Percentiles rank a stretch among this genome's conserved stretches.
Conservation (phyloP, 768 basidiomycete species). For the Serpula lacrymans region DNA sequence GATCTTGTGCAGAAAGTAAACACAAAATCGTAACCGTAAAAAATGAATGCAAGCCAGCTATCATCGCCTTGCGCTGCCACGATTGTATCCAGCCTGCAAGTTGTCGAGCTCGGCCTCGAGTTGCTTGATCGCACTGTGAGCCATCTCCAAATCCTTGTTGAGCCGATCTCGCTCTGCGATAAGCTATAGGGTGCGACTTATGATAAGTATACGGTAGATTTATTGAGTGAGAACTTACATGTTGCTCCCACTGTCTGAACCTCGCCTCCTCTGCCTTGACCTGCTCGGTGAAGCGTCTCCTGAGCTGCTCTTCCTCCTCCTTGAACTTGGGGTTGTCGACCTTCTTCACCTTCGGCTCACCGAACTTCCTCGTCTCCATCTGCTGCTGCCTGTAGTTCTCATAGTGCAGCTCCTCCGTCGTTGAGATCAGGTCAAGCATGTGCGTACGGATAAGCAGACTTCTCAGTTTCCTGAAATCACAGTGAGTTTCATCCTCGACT, state of each 20-base stretch:
- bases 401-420: conserved; percentile 94
- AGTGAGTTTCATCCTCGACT: conserved; percentile 99
- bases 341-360: conserved; percentile 98
- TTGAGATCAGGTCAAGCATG: conserved; percentile 97
- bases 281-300: conserved; percentile 99
- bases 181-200: conserved; percentile 70
- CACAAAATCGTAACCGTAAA: no score
- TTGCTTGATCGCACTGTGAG: conserved; percentile 88
- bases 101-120: conserved; percentile 90
- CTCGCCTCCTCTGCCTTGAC: conserved; percentile 98
- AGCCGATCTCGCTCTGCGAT: conserved; percentile 97
- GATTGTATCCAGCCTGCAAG: conserved; percentile 81
- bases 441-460: conserved; percentile 94
- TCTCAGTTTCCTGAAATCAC: conserved; percentile 97
- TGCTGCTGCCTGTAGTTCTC: conserved; percentile 97
- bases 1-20: no score
- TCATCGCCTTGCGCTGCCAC: conserved; percentile 44
- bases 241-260: conserved; percentile 99
- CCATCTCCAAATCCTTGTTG: conserved; percentile 96
- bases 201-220: not conserved
- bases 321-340: conserved; percentile 99
- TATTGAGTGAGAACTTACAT: conserved; percentile 51
- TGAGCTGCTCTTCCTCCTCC: conserved; percentile 95
- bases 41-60: not conserved
- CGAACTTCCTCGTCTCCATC: conserved; percentile 99